Evolutionary conservation across 1,284 basidiomycete genomes (phyloP).

Genomic region (Flammula alnicola): DNA sequence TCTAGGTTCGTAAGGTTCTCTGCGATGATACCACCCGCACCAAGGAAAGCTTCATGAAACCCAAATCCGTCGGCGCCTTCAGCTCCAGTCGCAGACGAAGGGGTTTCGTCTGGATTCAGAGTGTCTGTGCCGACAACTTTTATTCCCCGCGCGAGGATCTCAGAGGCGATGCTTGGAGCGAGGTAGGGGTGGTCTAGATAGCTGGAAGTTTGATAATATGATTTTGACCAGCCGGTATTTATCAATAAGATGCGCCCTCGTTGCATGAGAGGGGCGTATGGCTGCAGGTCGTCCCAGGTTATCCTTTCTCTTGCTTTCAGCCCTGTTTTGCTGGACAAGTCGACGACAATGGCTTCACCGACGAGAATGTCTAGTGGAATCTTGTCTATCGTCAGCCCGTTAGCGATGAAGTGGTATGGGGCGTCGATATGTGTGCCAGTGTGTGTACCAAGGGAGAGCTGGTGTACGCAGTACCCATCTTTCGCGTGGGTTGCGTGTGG

Average conservation of each 20-base stretch:
- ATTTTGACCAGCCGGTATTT: slow-evolving; percentile 63
- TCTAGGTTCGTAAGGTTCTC: slow-evolving; percentile 67
- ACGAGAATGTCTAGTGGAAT: slow-evolving; percentile 55
- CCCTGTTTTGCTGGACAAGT: slow-evolving; percentile 44
- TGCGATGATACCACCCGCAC: slow-evolving; percentile 62
- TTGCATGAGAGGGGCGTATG: slow-evolving; percentile 38
- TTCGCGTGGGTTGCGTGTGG: slow-evolving; percentile 40
- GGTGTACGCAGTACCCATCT: slow-evolving; percentile 56
- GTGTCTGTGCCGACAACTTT: slow-evolving; percentile 63
- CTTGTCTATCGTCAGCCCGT: slow-evolving; percentile 58
- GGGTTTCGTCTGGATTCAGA: slow-evolving; percentile 69
- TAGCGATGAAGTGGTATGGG: slow-evolving; percentile 67
- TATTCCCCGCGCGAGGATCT: slow-evolving; percentile 54
- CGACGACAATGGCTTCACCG: slow-evolving; percentile 53
- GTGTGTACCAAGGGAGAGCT: slow-evolving; percentile 59
- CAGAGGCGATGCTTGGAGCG: slow-evolving; percentile 50
- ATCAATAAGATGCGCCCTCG: slow-evolving; percentile 50
- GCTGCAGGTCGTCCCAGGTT: slow-evolving; percentile 53
- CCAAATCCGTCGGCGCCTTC: slow-evolving; percentile 44
- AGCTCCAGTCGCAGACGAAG: slow-evolving; percentile 28
- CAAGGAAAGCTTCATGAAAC: slow-evolving; percentile 61
- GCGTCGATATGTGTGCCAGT: slow-evolving; percentile 77
- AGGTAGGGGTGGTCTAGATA: slow-evolving; percentile 72
- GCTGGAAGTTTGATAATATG: slow-evolving; percentile 48
- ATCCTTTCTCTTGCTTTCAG: slow-evolving; percentile 48